These are phyloP conservation scores for Penicillium chermesinum DNA, from an alignment of 495 filamentous ascomycete genomes.

Conservation along the genomic window DNA sequence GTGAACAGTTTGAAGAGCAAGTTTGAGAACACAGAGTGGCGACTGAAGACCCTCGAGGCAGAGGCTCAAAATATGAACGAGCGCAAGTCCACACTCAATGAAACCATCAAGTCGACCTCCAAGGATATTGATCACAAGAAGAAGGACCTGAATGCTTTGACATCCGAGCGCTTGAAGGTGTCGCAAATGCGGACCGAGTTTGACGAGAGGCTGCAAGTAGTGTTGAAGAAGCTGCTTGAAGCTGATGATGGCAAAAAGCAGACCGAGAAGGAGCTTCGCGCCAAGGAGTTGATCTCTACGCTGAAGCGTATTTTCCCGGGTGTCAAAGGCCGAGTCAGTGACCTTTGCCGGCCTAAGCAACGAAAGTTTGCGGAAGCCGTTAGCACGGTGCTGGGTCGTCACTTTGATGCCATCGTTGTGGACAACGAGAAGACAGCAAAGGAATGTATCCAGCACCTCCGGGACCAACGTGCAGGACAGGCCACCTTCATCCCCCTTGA, in stretches of 20 bases:
- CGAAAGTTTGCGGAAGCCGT: slow-evolving; percentile 94
- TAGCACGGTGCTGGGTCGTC: slow-evolving; percentile 82
- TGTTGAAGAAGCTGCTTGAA: slow-evolving; percentile 70
- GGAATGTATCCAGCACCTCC: slow-evolving; percentile 90
- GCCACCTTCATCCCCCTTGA: slow-evolving; percentile 93
- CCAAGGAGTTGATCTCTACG: slow-evolving; percentile 72
- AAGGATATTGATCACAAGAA: slow-evolving; percentile 84
- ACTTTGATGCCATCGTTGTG: slow-evolving; percentile 93
- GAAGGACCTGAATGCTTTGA: slow-evolving; percentile 77
- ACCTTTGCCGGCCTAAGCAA: slow-evolving; percentile 92
- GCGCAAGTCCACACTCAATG: slow-evolving; percentile 55
- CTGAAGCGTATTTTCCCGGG: slow-evolving; percentile 90
- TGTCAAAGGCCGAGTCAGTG: slow-evolving; percentile 82
- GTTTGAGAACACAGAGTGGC: slow-evolving; percentile 70
- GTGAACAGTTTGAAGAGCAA: slow-evolving; percentile 81
- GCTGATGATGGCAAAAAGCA: slow-evolving; percentile 79
- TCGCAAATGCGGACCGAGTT: slow-evolving; percentile 78
- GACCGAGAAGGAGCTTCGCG: slow-evolving; percentile 69
- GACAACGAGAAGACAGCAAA: slow-evolving; percentile 92
- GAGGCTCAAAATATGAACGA: slow-evolving; percentile 67
- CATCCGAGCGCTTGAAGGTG: slow-evolving; percentile 76
- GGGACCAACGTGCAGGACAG: slow-evolving; percentile 77
- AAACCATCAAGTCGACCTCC: slow-evolving; percentile 57
- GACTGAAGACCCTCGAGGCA: slow-evolving; percentile 63
- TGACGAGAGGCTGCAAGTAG: slow-evolving; percentile 82